phyloP scores from a whole-genome alignment of 306 rosid species.

The Vigna angularis region DNA sequence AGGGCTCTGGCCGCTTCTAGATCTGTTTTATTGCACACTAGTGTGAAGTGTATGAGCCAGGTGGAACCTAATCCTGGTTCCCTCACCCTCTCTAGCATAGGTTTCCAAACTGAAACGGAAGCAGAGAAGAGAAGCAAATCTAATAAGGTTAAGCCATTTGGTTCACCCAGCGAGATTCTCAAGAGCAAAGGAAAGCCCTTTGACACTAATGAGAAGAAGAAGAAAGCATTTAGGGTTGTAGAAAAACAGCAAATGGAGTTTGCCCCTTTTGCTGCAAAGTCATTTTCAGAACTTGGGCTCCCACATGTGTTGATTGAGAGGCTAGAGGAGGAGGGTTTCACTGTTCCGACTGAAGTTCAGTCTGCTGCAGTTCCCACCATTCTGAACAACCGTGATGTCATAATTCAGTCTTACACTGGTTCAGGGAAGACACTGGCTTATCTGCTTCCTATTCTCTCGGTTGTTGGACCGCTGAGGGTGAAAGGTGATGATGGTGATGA shows the following conservation, averaged over 20 bases:
- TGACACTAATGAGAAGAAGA: conserved; percentile 50
- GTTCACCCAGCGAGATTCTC: conserved; percentile 48
- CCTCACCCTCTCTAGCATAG: conserved; percentile 67
- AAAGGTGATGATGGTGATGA: conserved; percentile 46
- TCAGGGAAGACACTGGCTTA: conserved; percentile 94
- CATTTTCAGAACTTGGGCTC: conserved; percentile 87
- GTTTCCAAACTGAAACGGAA: conserved; percentile 53
- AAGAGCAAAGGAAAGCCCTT: conserved; percentile 55
- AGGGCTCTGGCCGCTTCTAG: conserved; percentile 60
- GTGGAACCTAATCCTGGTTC: conserved; percentile 50
- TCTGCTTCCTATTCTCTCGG: conserved; percentile 80
- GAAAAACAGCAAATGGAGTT: conserved; percentile 54
- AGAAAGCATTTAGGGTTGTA: conserved; percentile 44
- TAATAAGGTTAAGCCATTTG: conserved; percentile 48
- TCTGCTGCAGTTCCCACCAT: conserved; percentile 85
- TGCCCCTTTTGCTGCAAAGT: conserved; percentile 73
- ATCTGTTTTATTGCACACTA: conserved; percentile 58
- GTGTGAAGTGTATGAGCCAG: conserved; percentile 50
- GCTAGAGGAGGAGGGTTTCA: conserved; percentile 76
- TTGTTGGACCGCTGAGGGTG: conserved; percentile 68
- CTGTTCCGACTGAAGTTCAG: conserved; percentile 85
- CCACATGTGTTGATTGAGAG: conserved; percentile 69
- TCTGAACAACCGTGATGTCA: conserved; percentile 72
- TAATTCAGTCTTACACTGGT: conserved; percentile 96
- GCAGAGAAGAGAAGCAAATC: conserved; percentile 41